These are phyloP conservation scores for Lichtheimia ornata DNA, from an alignment of 371 early-diverging fungal species.

Conservation along the genomic window DNA sequence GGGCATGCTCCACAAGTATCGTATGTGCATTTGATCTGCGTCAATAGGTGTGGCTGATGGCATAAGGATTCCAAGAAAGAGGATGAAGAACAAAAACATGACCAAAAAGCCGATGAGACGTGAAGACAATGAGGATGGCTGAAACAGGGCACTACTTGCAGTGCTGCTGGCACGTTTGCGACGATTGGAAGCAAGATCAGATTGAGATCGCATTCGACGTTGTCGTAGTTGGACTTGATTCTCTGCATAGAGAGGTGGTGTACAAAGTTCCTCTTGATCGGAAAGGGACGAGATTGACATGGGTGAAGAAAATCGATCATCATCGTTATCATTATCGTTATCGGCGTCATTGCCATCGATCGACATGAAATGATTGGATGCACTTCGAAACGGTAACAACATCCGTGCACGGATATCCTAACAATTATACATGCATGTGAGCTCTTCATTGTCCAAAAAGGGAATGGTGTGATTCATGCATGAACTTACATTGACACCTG, in stretches of 20 bases:
- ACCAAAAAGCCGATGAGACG: not conserved
- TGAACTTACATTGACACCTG: conserved; percentile 38
- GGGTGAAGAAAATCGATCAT: conserved; percentile 18
- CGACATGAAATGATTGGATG: conserved; percentile 16
- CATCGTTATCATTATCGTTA: not conserved
- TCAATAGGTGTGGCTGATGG: not conserved
- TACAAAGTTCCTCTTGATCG: not conserved
- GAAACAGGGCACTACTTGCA: not conserved
- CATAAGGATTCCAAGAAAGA: not conserved
- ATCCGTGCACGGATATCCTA: conserved; percentile 12
- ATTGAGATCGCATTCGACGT: not conserved
- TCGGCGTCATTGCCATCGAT: not conserved
- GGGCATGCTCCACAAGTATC: conserved; percentile 29
- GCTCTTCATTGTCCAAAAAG: not conserved
- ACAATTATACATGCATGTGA: not conserved
- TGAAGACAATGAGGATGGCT: not conserved
- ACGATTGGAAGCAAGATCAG: not conserved
- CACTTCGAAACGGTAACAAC: conserved; percentile 10
- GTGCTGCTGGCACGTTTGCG: not conserved
- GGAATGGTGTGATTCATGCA: too few species aligned
- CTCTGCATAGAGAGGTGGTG: not conserved
- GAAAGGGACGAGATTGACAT: conserved; percentile 10
- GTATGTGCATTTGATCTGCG: conserved; percentile 10
- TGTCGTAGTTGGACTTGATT: not conserved
- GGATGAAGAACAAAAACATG: conserved; percentile 2